Conservation (phyloP, 345 rosid species). For the Schrenkiella parvula region DNA sequence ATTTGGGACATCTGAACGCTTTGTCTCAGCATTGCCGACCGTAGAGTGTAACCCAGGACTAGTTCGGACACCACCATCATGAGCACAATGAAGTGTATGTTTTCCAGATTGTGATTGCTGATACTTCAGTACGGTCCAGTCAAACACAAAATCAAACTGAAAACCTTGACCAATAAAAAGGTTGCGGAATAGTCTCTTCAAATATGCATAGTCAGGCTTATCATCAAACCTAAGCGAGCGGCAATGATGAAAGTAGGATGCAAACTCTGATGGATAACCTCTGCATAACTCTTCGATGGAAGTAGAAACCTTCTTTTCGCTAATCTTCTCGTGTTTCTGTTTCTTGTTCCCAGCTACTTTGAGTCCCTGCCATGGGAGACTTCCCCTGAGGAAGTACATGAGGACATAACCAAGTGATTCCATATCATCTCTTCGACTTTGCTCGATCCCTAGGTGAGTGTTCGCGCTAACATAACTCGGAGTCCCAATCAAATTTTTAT, state of each 20-base stretch:
- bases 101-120: constrained; percentile 80
- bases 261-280: constrained; percentile 89
- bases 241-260: constrained; percentile 85
- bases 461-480: constrained; percentile 99
- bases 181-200: constrained; percentile 87
- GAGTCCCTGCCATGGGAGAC: constrained; percentile 98
- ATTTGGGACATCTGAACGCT: too few species aligned
- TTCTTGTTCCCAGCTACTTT: constrained; percentile 93
- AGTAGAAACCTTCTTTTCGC: constrained; percentile 88
- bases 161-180: constrained; percentile 94
- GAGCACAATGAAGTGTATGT: constrained; percentile 45
- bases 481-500: constrained; percentile 85
- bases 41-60: too few species aligned
- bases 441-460: constrained; percentile 97
- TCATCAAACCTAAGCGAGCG: constrained; percentile 91
- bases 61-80: too few species aligned
- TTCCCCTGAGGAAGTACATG: constrained; percentile 93
- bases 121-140: constrained; percentile 86
- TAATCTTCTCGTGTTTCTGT: constrained; percentile 81
- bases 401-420: constrained; percentile 97
- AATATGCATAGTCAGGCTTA: constrained; percentile 90
- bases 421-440: constrained; percentile 97
- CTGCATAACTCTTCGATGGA: constrained; percentile 71
- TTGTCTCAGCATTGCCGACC: too few species aligned
- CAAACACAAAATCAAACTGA: constrained; percentile 91